A percentile compares a stretch with the other conserved stretches of the same genome.
Conservation (phyloP, 345 rosid species). For the Zanthoxylum bungeanum region DNA sequence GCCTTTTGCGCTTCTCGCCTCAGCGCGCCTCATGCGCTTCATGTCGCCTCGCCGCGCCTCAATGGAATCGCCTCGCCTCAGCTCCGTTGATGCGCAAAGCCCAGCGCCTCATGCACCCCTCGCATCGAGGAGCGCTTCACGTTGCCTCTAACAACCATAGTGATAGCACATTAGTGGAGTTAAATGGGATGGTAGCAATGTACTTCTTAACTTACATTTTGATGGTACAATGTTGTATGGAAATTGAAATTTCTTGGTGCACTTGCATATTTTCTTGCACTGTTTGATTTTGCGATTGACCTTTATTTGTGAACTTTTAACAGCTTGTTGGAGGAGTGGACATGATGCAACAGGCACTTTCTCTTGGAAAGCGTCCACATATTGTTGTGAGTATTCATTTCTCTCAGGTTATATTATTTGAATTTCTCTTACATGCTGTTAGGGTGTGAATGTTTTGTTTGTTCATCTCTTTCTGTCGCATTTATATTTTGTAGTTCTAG, state of each 20-base stretch:
- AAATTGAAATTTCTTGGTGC: not conserved
- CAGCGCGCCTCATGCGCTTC: no score
- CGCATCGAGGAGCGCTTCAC: no score
- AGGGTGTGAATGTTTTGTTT: not conserved
- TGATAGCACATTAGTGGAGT: not conserved
- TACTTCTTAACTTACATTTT: not conserved
- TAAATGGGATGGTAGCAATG: not conserved
- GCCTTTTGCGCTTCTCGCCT: no score
- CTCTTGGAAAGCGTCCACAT: conserved; percentile 82
- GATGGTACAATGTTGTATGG: not conserved
- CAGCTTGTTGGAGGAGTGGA: conserved; percentile 99
- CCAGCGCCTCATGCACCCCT: no score
- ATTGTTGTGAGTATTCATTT: conserved; percentile 53
- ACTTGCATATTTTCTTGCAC: not conserved
- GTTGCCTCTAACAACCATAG: no score
- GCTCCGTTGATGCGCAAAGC: no score
- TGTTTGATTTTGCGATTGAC: not conserved
- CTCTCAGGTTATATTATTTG: not conserved
- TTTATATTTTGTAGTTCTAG: not conserved
- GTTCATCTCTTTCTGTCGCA: not conserved
- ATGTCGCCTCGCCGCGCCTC: no score
- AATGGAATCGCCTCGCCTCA: no score
- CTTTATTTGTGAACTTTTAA: not conserved
- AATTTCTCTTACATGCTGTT: not conserved
- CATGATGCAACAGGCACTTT: conserved; percentile 72